Percentiles rank a stretch among this genome's conserved stretches.
Evolutionary conservation across 164 flowering plant genomes (phyloP).

Genomic region (Vitis rupestris): DNA sequence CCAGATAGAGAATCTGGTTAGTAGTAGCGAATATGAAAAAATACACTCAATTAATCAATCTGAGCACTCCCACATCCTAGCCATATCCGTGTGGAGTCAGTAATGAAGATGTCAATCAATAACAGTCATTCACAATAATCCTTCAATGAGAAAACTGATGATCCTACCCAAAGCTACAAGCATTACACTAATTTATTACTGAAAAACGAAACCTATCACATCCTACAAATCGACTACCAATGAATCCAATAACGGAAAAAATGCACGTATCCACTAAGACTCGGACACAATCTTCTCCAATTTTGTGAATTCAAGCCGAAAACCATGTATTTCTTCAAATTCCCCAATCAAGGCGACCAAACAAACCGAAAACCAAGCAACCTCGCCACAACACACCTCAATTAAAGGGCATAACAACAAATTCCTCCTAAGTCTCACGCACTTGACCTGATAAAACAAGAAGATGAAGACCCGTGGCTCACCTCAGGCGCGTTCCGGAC

Average conservation of each 20-base stretch:
- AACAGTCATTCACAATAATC: too few species aligned
- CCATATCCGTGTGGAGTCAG: too few species aligned
- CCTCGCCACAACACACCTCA: background rate
- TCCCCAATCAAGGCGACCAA: background rate
- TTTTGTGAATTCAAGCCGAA: background rate
- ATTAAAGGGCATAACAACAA: background rate
- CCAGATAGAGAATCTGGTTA: too few species aligned
- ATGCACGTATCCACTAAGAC: background rate
- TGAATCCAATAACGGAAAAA: background rate
- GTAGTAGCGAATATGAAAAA: too few species aligned
- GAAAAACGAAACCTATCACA: too few species aligned
- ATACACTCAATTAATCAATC: too few species aligned
- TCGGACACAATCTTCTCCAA: background rate
- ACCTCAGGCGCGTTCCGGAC: constrained; percentile 96
- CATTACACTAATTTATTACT: too few species aligned
- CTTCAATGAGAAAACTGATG: too few species aligned
- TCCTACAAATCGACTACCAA: background rate
- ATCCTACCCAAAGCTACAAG: too few species aligned
- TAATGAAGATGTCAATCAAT: too few species aligned
- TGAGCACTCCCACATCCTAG: too few species aligned
- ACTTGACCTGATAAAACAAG: constrained; percentile 8
- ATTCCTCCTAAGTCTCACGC: background rate
- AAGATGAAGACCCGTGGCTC: constrained; percentile 7
- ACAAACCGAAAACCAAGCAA: background rate
- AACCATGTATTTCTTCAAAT: background rate